Evolutionary conservation across 1,139 yeast genomes (phyloP).

Genomic region (Citeromyces hawaiiensis): DNA sequence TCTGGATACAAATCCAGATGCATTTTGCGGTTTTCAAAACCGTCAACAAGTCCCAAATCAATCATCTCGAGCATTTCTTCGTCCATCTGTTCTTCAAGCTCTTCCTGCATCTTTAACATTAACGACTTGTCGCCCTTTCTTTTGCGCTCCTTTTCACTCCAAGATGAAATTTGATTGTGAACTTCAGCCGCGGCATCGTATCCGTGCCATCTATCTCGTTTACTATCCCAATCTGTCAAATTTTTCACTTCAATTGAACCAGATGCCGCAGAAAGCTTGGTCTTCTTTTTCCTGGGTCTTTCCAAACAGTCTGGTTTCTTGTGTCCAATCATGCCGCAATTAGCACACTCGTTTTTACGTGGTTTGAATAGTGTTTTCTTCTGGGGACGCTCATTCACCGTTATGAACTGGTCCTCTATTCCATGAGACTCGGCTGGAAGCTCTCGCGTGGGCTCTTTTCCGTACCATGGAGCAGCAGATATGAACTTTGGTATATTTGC

Average conservation of each 20-base stretch:
- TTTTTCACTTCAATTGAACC: constrained; percentile 15
- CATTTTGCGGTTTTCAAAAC: neutral
- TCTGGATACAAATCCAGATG: constrained; percentile 7
- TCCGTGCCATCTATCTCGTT: constrained; percentile 73
- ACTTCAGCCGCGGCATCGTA: constrained; percentile 45
- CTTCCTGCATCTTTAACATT: constrained; percentile 33
- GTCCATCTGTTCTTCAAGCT: constrained; percentile 30
- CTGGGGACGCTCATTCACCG: constrained; percentile 11
- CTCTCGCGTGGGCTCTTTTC: constrained; percentile 11
- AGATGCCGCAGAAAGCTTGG: constrained; percentile 16
- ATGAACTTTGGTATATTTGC: constrained; percentile 31
- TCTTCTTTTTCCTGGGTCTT: constrained; percentile 26
- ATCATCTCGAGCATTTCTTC: constrained; percentile 6
- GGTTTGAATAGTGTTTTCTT: constrained; percentile 12
- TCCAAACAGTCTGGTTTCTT: constrained; percentile 34
- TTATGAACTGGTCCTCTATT: constrained; percentile 18
- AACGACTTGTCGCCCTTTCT: constrained; percentile 24
- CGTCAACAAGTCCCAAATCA: neutral
- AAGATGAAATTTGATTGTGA: constrained; percentile 29
- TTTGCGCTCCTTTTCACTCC: constrained; percentile 24
- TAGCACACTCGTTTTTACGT: constrained; percentile 28
- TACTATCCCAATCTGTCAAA: constrained; percentile 44
- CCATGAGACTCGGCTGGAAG: constrained; percentile 22
- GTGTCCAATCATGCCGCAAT: constrained; percentile 39
- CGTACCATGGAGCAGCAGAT: constrained; percentile 38